Evolutionary conservation across 225 moss, liverwort and hornwort genomes (phyloP).

Genomic region (Polytrichum formosum): DNA sequence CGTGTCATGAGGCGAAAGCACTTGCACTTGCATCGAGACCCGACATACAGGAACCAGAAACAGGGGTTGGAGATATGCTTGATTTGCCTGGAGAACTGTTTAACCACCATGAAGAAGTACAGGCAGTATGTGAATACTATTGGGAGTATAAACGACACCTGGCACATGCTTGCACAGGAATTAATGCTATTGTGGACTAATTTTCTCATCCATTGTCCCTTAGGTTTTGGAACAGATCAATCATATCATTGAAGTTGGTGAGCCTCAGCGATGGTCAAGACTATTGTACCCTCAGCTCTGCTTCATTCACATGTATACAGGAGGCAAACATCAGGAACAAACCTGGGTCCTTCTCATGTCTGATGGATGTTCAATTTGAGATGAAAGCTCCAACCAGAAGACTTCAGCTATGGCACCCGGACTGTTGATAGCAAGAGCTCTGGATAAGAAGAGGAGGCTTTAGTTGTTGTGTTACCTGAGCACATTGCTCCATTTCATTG

Average conservation of each 20-base stretch:
- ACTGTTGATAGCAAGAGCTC: too few species aligned
- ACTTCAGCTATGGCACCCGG: too few species aligned
- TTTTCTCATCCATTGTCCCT: background rate
- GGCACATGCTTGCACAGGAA: constrained; percentile 77
- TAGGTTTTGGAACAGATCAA: background rate
- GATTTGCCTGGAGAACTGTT: constrained; percentile 79
- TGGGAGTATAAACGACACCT: constrained; percentile 93
- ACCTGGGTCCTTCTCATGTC: too few species aligned
- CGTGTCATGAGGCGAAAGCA: constrained; percentile 90
- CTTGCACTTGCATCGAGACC: constrained; percentile 25
- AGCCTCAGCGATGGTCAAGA: too few species aligned
- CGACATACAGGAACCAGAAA: constrained; percentile 22
- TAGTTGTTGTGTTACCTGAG: constrained; percentile 15
- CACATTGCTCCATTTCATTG: constrained; percentile 44
- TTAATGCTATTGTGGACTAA: constrained; percentile 63
- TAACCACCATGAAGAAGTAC: constrained; percentile 64
- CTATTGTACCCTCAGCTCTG: too few species aligned
- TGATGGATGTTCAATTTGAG: too few species aligned
- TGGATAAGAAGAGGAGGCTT: too few species aligned
- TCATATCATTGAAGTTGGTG: too few species aligned
- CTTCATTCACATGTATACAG: too few species aligned
- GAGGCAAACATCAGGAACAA: too few species aligned
- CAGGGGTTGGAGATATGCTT: constrained; percentile 34
- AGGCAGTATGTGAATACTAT: constrained; percentile 94
- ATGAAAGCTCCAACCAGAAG: too few species aligned